Evolutionary conservation across 129 eudicot genomes (phyloP), one percentile per base, ranked within the genome.

Genomic region (Escallonia rubra): DNA sequence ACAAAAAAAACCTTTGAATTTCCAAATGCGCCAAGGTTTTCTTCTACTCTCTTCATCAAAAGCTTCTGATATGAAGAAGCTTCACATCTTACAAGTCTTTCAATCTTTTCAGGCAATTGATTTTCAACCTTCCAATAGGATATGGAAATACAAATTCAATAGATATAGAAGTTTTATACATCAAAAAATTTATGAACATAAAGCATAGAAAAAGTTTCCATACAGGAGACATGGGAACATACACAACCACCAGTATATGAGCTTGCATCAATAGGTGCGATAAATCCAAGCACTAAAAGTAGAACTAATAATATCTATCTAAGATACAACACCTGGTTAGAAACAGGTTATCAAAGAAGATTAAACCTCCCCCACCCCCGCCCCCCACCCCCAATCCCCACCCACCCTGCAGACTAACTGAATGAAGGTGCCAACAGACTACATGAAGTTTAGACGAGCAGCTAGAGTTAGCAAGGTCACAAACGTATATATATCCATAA

Each of bases 61-160:
- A 93, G 77, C 82, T 86, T 93, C 78, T 93, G 98, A 81, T 93
- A 93, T 41, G 96, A 84, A 69, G 98, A 93, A 69, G 98, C 91
- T 74, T 93, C 98, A 53, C 98, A 93, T 76, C 98, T 89, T 60
- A 93, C 88, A 34, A 93, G 95, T 57, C 98, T 84, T 76, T 93
- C 98, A 71, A 93, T 93, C 89, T 93, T 93, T 75, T 82, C 96
- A 60, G 98, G 98, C 70, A 93, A 76, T 68, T 93, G 59, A 66
- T 84, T 86, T 66, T 93, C 98, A 73, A 93, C 98, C 98, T 93
- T 74, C 10, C 53, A 74, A 81, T 44, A 71, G 47, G 47, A 72
- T 39, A 73, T 60, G 4, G 10, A 43, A 58, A 43, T 13, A 12
- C 7, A 55, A 49, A 61, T 23, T 49, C 7, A 74, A 10, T 44